Percentiles rank a stretch among this genome's conserved stretches.
Conservation (phyloP, 1,284 basidiomycete genomes). For the Ceratobasidium sp. region DNA sequence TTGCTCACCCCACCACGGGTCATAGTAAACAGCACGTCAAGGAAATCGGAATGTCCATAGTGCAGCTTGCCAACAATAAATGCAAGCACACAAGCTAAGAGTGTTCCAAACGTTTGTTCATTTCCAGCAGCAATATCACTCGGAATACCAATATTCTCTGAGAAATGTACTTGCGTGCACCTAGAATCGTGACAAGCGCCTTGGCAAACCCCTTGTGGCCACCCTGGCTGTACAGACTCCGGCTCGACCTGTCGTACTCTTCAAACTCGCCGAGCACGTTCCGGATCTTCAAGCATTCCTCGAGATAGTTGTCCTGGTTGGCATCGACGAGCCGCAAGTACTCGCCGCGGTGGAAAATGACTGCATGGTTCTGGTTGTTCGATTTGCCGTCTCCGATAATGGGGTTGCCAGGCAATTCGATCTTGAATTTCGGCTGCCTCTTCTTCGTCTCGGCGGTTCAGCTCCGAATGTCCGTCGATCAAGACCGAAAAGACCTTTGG, state of each 20-base stretch:
- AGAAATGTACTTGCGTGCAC: slow-evolving; percentile 99
- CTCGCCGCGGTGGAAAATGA: slow-evolving; percentile 99
- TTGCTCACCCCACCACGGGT: slow-evolving; percentile 99
- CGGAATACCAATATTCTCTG: slow-evolving; percentile 99
- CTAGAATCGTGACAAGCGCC: slow-evolving; percentile 95
- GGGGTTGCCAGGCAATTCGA: slow-evolving; percentile 98
- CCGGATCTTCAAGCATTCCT: slow-evolving; percentile 99
- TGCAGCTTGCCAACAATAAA: slow-evolving; percentile 99
- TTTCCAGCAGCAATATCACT: slow-evolving; percentile 99
- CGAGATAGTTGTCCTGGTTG: slow-evolving; percentile 99
- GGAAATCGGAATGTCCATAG: slow-evolving; percentile 99
- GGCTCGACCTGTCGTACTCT: slow-evolving; percentile 86
- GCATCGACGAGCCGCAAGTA: slow-evolving; percentile 99
- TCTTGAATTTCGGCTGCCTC: slow-evolving; percentile 95
- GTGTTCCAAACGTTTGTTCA: slow-evolving; percentile 99
- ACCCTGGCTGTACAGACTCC: slow-evolving; percentile 94
- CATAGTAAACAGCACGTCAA: slow-evolving; percentile 98
- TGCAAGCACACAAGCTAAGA: slow-evolving; percentile 93
- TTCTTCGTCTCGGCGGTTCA: slow-evolving; percentile 91
- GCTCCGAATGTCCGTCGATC: slow-evolving; percentile 98
- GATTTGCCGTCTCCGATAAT: slow-evolving; percentile 99
- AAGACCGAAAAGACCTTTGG: slow-evolving; percentile 95
- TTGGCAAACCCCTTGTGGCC: slow-evolving; percentile 88
- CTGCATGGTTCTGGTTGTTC: slow-evolving; percentile 99
- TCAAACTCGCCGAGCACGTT: slow-evolving; percentile 98